Conservation (phyloP, 2,329 filamentous ascomycete genomes). For the Gyromitra esculenta region DNA sequence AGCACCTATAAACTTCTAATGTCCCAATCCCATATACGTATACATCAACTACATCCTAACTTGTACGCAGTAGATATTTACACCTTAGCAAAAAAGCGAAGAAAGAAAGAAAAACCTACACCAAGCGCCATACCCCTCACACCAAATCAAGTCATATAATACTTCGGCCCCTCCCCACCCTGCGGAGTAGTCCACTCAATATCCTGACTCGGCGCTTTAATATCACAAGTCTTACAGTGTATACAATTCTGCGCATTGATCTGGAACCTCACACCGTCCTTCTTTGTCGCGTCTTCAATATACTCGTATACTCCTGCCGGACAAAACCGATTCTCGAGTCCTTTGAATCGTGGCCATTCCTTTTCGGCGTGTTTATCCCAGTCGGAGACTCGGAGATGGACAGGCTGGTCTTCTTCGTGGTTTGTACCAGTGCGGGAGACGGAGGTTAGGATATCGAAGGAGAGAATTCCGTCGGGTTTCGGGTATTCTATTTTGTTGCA, state of each 20-base stretch:
- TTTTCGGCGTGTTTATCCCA: conserved; percentile 89
- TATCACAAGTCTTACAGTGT: conserved; percentile 99
- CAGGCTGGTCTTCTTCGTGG: conserved; percentile 97
- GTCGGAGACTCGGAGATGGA: conserved; percentile 92
- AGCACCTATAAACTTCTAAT: no score
- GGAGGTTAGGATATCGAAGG: conserved; percentile 94
- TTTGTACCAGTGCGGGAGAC: conserved; percentile 96
- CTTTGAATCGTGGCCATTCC: conserved; percentile 88
- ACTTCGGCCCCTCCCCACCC: conserved; percentile 70
- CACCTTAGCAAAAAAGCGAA: background rate
- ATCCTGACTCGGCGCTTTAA: conserved; percentile 95
- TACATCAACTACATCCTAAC: background rate
- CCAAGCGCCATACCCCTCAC: conserved; percentile 18
- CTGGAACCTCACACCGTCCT: conserved; percentile 91
- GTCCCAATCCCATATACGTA: background rate
- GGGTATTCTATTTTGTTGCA: conserved; percentile 79
- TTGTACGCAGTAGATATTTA: conserved; percentile 1
- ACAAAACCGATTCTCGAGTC: conserved; percentile 95
- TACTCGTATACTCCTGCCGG: conserved; percentile 98
- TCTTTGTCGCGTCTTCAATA: conserved; percentile 87
- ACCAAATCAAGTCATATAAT: conserved; percentile 51
- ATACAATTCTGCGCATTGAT: conserved; percentile 82
- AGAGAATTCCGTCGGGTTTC: conserved; percentile 94
- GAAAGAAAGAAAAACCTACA: background rate
- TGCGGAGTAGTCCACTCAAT: conserved; percentile 98